Evolutionary conservation across 129 eudicot species (phyloP), one percentile per base, ranked within the genome.

Genomic region (Pulicaria dysenterica): DNA sequence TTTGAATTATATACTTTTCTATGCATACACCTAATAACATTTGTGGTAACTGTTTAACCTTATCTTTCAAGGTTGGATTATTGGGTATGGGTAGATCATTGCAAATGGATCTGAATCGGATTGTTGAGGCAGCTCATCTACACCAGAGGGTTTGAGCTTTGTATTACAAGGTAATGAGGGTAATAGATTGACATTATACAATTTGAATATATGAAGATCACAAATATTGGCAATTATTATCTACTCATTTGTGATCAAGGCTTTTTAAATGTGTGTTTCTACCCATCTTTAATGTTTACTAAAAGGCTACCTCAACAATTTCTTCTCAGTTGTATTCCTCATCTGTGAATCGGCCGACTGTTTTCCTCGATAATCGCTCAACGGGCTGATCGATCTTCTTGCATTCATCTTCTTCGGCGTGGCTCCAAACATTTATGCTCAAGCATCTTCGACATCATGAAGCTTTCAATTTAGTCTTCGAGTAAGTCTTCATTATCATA

Each of bases 121-220:
- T 93, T 73, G 98, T 95, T 34, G 92, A 87, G 81, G 67, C 77
- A 77, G 96, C 98, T 60, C 98, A 77, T 90, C 96, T 75, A 82
- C 72, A 31, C 71, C 95, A 7, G 85, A 84, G 80, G 98, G 98
- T 67, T 79, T 93, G 76, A 80, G 85, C 81, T 87, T 80, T 75
- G 86, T 93, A 45, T 81, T 93, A 85, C 91, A 95, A 60, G 98
- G 98, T 93, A 77, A 87, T 4, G 46, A 49, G 63, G 62, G 47
- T 45, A 57, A 47, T 40, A 34, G 8, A 43, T 67, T 13, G 58
- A 57, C 37, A 49, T 73, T 47, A 37, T 19, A 58, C 31, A 24
- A 24, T 24, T 24, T 71, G 24, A 19, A 57, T n/a, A 56, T 7
- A 45, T 58, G 19, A 17, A 55, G 9, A 36, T 24, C 17, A 31